These are phyloP conservation scores for Psilocybe cyanescens DNA, from an alignment of 768 basidiomycete species.

Conservation along the genomic window DNA sequence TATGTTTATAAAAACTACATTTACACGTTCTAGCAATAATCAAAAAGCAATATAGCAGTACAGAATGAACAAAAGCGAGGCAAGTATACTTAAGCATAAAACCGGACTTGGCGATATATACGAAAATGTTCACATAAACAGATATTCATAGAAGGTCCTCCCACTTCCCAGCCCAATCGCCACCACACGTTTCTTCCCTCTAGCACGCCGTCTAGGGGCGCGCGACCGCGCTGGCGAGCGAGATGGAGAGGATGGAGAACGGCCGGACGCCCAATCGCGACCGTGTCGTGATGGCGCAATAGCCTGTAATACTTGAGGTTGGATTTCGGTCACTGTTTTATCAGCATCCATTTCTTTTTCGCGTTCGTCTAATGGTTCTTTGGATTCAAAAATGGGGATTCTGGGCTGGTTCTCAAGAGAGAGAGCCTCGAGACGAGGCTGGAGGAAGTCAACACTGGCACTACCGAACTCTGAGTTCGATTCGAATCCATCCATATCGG, in stretches of 20 bases:
- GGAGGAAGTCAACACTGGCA: slow-evolving; percentile 24
- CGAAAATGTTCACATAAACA: slow-evolving; percentile 19
- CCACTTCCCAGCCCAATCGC: slow-evolving; percentile 15
- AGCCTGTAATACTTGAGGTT: slow-evolving; percentile 25
- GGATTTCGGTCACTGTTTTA: slow-evolving; percentile 22
- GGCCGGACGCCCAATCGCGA: slow-evolving; percentile 27
- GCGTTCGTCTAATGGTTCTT: background rate
- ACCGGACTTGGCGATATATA: too few species aligned
- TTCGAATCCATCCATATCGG: slow-evolving; percentile 25
- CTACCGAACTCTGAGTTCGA: slow-evolving; percentile 29
- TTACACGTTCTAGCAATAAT: too few species aligned
- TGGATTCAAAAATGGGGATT: background rate
- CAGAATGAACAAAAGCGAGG: too few species aligned
- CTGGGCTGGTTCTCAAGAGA: slow-evolving; percentile 8
- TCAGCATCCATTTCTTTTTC: slow-evolving; percentile 14
- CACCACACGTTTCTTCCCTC: slow-evolving; percentile 23
- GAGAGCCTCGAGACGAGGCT: slow-evolving; percentile 22
- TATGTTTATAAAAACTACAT: too few species aligned
- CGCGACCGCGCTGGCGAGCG: slow-evolving; percentile 52
- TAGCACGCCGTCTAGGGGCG: slow-evolving; percentile 21
- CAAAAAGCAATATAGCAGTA: too few species aligned
- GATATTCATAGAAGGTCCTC: slow-evolving; percentile 33
- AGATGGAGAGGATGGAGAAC: slow-evolving; percentile 57
- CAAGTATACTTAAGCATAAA: too few species aligned
- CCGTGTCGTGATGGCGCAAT: slow-evolving; percentile 31